phyloP scores from a whole-genome alignment of 805 yeast species.

The Teunomyces tritomae region DNA sequence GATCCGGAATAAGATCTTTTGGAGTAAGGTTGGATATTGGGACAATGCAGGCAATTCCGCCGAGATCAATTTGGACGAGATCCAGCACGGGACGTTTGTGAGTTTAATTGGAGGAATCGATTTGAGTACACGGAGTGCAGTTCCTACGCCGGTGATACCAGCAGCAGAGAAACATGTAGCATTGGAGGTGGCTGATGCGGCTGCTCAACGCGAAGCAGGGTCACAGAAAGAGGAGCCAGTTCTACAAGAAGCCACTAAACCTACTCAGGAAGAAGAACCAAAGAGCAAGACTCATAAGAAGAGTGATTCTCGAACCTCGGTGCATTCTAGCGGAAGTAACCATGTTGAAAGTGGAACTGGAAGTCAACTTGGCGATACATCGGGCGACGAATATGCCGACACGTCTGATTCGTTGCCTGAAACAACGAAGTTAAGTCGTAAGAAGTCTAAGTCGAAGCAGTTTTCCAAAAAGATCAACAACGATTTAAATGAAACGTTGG shows the following conservation, averaged over 20 bases:
- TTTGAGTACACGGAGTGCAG: neutral
- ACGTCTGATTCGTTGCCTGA: slow-evolving; percentile 9
- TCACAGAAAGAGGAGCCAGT: neutral
- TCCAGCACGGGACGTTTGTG: slow-evolving; percentile 11
- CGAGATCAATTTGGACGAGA: slow-evolving; percentile 15
- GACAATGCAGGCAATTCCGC: slow-evolving; percentile 44
- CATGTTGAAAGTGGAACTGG: neutral
- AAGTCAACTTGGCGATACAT: neutral
- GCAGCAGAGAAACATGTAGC: neutral
- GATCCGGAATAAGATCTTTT: slow-evolving; percentile 71
- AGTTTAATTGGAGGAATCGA: slow-evolving; percentile 4
- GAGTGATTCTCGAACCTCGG: neutral
- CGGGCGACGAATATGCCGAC: slow-evolving; percentile 21
- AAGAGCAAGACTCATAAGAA: neutral
- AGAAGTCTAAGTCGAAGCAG: slow-evolving; percentile 33
- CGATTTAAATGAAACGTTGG: slow-evolving; percentile 36
- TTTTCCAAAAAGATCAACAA: slow-evolving; percentile 32
- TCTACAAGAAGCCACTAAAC: neutral
- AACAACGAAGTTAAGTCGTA: slow-evolving; percentile 16
- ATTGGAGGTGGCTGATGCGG: neutral
- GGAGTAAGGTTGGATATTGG: slow-evolving; percentile 84
- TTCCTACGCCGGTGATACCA: slow-evolving; percentile 1
- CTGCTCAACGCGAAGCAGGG: neutral
- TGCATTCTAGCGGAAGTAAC: neutral
- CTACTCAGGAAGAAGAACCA: neutral